phyloP scores from a whole-genome alignment of 495 filamentous ascomycete genomes.

The Geopyxis carbonaria region DNA sequence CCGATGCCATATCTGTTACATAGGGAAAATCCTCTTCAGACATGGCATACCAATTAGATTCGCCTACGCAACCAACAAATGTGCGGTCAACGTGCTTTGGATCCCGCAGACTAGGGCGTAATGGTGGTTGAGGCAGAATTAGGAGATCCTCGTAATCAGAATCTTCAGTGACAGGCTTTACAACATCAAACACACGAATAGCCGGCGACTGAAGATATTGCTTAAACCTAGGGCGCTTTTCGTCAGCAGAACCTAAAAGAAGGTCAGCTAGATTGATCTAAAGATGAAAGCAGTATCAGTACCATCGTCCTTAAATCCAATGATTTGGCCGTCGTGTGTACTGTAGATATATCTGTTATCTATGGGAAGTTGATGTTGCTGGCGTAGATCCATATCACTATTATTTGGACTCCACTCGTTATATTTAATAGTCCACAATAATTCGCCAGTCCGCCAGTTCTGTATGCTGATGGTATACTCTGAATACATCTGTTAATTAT shows the following conservation, averaged over 20 bases:
- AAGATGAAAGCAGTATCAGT: background rate
- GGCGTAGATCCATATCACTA: conserved; percentile 69
- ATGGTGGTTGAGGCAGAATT: conserved; percentile 67
- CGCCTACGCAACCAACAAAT: conserved; percentile 72
- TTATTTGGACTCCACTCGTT: conserved; percentile 93
- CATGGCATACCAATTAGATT: conserved; percentile 84
- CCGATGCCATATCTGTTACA: conserved; percentile 16
- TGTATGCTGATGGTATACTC: conserved; percentile 81
- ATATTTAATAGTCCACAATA: conserved; percentile 78
- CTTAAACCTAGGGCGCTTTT: conserved; percentile 36
- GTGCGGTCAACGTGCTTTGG: conserved; percentile 39
- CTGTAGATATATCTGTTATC: conserved; percentile 81
- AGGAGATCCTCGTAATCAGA: conserved; percentile 51
- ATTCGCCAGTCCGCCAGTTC: conserved; percentile 52
- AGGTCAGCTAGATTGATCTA: conserved; percentile 7
- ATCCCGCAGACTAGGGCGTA: conserved; percentile 27
- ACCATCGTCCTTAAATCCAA: conserved; percentile 50
- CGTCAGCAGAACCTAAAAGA: conserved; percentile 11
- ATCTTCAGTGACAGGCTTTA: conserved; percentile 42
- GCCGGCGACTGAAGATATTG: conserved; percentile 68
- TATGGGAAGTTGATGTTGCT: conserved; percentile 60
- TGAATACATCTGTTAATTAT: too few species aligned
- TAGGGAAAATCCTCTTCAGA: conserved; percentile 73
- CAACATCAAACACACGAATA: conserved; percentile 79
- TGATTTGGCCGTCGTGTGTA: conserved; percentile 68